Percentiles rank a stretch among this genome's conserved stretches.
phyloP scores from a whole-genome alignment of 495 filamentous ascomycete species.

The Xylaria castorea region DNA sequence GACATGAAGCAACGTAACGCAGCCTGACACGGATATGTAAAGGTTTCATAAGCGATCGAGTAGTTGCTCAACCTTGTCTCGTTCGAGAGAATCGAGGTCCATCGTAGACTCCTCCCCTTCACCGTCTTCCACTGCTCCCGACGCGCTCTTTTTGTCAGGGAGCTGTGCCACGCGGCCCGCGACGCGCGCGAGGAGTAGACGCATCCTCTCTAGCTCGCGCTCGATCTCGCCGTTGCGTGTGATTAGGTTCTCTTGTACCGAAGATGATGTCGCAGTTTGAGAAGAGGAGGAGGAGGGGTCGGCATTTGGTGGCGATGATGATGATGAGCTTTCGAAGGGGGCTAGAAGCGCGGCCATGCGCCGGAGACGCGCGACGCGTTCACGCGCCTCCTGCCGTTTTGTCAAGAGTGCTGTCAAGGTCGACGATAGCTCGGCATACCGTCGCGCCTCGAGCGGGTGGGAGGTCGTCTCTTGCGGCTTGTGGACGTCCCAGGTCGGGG shows the following conservation, averaged over 20 bases:
- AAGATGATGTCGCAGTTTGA: slow-evolving; percentile 22
- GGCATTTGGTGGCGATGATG: background rate
- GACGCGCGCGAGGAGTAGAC: slow-evolving; percentile 74
- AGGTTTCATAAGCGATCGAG: slow-evolving; percentile 42
- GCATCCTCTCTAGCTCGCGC: slow-evolving; percentile 76
- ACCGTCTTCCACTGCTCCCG: slow-evolving; percentile 19
- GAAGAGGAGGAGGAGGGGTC: background rate
- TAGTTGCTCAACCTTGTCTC: slow-evolving; percentile 49
- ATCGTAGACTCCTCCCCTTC: slow-evolving; percentile 28
- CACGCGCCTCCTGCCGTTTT: slow-evolving; percentile 58
- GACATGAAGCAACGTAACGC: background rate
- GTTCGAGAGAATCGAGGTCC: slow-evolving; percentile 47
- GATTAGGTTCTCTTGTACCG: slow-evolving; percentile 79
- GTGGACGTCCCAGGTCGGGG: slow-evolving; percentile 46
- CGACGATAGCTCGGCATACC: slow-evolving; percentile 62
- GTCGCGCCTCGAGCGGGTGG: slow-evolving; percentile 45
- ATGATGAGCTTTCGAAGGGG: slow-evolving; percentile 52
- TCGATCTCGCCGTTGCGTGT: slow-evolving; percentile 76
- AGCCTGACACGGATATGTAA: background rate
- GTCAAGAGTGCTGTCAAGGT: slow-evolving; percentile 59
- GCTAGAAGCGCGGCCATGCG: slow-evolving; percentile 64
- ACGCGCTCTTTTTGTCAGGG: slow-evolving; percentile 23
- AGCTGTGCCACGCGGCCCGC: slow-evolving; percentile 62
- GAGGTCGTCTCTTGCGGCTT: slow-evolving; percentile 39
- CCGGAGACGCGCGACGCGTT: slow-evolving; percentile 63